These are phyloP conservation scores for Cicer arietinum DNA, from an alignment of 306 rosid genomes.

Conservation along the genomic window DNA sequence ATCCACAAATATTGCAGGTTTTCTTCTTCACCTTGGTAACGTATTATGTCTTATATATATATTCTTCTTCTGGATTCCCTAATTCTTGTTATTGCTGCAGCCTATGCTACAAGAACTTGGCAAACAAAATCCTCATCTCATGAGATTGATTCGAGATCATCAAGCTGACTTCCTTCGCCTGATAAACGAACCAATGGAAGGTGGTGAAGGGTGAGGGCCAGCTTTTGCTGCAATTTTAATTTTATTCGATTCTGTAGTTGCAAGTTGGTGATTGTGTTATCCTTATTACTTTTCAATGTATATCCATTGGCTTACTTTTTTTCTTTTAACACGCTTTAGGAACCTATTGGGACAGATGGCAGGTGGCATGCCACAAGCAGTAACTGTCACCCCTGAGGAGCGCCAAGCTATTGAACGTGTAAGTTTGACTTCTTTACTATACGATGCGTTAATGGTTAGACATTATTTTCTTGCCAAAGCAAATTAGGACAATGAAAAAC, in stretches of 20 bases:
- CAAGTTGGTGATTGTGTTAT: neutral
- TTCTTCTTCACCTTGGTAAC: slow-evolving; percentile 24
- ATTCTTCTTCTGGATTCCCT: neutral
- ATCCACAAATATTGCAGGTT: slow-evolving; percentile 98
- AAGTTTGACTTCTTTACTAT: slow-evolving; percentile 48
- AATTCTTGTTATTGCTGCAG: slow-evolving; percentile 56
- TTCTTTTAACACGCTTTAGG: slow-evolving; percentile 50
- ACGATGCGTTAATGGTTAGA: neutral
- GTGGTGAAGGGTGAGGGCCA: slow-evolving; percentile 77
- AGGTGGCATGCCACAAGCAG: slow-evolving; percentile 68
- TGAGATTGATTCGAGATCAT: slow-evolving; percentile 87
- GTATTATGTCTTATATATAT: slow-evolving; percentile 9
- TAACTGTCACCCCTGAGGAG: slow-evolving; percentile 90
- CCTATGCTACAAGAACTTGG: slow-evolving; percentile 99
- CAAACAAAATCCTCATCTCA: slow-evolving; percentile 93
- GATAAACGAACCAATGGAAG: slow-evolving; percentile 89
- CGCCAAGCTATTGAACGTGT: slow-evolving; percentile 92
- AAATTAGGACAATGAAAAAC: neutral
- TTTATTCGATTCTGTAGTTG: neutral
- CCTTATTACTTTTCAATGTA: neutral
- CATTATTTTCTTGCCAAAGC: neutral
- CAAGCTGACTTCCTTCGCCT: slow-evolving; percentile 89
- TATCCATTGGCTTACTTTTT: slow-evolving; percentile 43
- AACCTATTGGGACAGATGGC: slow-evolving; percentile 70
- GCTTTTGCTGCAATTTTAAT: slow-evolving; percentile 1